Evolutionary conservation across 23 red algal species (phyloP).

Genomic region (Gracilaria domingensis): DNA sequence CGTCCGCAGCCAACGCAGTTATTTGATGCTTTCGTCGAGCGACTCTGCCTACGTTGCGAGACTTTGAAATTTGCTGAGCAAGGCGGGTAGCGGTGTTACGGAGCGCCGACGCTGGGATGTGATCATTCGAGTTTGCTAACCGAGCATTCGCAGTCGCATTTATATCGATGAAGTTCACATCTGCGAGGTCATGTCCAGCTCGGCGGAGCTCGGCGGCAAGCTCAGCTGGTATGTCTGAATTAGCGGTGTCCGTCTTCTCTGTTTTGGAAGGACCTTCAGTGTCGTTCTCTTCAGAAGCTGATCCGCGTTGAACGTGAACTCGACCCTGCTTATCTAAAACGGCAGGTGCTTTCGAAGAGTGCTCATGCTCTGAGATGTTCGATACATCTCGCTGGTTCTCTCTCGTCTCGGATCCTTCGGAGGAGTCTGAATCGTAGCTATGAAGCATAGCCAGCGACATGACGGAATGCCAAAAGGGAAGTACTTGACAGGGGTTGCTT

Average conservation of each 20-base stretch:
- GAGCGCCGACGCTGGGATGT: slow-evolving; percentile 29
- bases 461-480: not conserved
- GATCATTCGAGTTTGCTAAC: slow-evolving; percentile 27
- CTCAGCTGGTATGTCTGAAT: slow-evolving; percentile 36
- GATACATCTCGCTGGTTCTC: not conserved
- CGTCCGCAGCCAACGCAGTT: slow-evolving; percentile 60
- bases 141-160: slow-evolving; percentile 29
- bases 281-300: not conserved
- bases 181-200: slow-evolving; percentile 39
- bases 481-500: not conserved
- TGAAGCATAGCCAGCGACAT: slow-evolving; percentile 31
- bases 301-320: not conserved
- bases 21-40: slow-evolving; percentile 68
- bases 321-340: not conserved
- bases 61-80: slow-evolving; percentile 47
- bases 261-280: not conserved
- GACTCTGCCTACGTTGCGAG: slow-evolving; percentile 31
- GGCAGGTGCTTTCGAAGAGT: not conserved
- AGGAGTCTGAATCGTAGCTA: slow-evolving; percentile 32
- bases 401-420: not conserved
- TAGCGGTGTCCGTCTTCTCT: not conserved
- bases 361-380: not conserved
- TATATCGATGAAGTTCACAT: slow-evolving; percentile 43
- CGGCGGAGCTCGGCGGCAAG: slow-evolving; percentile 39
- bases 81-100: slow-evolving; percentile 31